Evolutionary conservation across 31 red algal species (phyloP).

Genomic region (Asparagopsis taxiformis): DNA sequence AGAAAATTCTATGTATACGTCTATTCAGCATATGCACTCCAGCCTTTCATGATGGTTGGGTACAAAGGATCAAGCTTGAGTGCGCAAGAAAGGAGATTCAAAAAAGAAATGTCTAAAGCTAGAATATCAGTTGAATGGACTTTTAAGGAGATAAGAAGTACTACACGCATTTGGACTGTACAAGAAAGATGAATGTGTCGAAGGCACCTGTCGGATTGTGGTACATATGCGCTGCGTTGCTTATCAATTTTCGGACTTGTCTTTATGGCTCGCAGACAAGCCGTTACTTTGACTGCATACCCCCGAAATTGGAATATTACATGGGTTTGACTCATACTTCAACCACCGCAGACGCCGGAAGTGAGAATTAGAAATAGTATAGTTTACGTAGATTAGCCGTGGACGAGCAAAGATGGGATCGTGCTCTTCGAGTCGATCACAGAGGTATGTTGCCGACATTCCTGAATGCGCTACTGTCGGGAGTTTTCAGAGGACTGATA

Average conservation of each 20-base stretch:
- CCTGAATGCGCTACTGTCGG: too few species aligned
- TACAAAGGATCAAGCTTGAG: not conserved
- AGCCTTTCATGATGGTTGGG: not conserved
- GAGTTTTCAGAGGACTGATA: too few species aligned
- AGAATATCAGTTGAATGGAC: not conserved
- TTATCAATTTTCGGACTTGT: not conserved
- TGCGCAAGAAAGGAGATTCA: not conserved
- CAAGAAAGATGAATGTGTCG: not conserved
- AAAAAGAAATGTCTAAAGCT: not conserved
- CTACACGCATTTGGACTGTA: not conserved
- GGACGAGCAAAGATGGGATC: too few species aligned
- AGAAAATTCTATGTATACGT: slow-evolving; percentile 5
- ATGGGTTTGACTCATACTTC: too few species aligned
- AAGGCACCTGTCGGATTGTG: not conserved
- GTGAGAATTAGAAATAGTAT: too few species aligned
- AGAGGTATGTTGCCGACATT: too few species aligned
- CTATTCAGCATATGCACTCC: not conserved
- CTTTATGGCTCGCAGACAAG: not conserved
- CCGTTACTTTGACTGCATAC: not conserved
- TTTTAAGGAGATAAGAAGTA: not conserved
- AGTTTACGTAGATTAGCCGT: too few species aligned
- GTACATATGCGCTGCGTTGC: not conserved
- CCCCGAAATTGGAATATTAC: not conserved
- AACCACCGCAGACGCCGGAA: too few species aligned
- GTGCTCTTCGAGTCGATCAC: too few species aligned